Evolutionary conservation across 139 green algal species (phyloP).

Genomic region (Chlorella sp.): DNA sequence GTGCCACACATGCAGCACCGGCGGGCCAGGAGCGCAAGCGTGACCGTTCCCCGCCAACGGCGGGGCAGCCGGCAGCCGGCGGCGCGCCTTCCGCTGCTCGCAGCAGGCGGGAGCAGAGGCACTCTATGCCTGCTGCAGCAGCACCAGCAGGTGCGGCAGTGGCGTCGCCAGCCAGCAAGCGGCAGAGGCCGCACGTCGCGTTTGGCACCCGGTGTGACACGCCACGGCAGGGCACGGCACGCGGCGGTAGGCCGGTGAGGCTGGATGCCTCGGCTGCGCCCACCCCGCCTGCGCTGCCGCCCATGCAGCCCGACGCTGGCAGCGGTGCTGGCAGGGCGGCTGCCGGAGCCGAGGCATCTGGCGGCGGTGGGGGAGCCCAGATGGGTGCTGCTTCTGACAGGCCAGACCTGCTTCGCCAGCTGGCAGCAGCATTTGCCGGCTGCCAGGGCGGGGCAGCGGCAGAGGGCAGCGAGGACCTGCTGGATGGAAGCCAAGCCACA

Average conservation of each 20-base stretch:
- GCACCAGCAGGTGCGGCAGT: neutral
- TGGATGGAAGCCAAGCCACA: neutral
- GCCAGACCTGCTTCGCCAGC: constrained; percentile 15
- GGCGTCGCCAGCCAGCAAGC: constrained; percentile 5
- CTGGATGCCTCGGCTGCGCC: neutral
- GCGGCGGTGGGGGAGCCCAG: neutral
- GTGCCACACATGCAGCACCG: neutral
- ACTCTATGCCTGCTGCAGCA: too few relatives aligned
- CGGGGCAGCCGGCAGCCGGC: neutral
- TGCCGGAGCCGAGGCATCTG: neutral
- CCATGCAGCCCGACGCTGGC: neutral
- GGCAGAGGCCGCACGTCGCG: neutral
- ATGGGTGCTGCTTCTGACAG: neutral
- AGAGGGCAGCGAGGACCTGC: neutral
- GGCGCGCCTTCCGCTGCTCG: neutral
- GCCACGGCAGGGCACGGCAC: neutral
- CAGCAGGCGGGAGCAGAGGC: neutral
- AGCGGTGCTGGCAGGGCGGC: neutral
- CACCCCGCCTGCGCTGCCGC: constrained; percentile 4
- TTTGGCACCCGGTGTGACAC: constrained; percentile 25
- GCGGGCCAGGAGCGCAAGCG: neutral
- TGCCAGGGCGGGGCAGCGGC: neutral
- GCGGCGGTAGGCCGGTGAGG: neutral
- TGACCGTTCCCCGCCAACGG: neutral
- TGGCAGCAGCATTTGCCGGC: neutral